Evolutionary conservation across 139 green algal genomes (phyloP).

Genomic region (Chlamydomonas asymmetrica): DNA sequence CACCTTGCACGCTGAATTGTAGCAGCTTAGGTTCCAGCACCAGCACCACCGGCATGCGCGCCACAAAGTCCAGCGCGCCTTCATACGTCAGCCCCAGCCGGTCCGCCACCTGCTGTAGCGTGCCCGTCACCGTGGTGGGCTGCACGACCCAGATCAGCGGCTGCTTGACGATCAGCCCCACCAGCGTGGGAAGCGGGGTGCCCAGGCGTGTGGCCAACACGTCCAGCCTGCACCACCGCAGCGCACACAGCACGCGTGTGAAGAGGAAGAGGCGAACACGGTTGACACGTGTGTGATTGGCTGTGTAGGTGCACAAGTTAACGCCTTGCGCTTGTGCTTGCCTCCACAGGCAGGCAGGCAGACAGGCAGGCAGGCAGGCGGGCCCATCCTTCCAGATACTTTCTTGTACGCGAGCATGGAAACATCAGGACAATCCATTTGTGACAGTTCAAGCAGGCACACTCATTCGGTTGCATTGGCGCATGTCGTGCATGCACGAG

Average conservation of each 20-base stretch:
- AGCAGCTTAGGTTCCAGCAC: conserved; percentile 21
- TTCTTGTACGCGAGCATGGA: too few relatives aligned
- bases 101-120: conserved; percentile 4
- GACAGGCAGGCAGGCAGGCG: too few relatives aligned
- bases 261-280: too few relatives aligned
- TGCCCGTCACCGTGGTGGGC: conserved; percentile 15
- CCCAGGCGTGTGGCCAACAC: conserved; percentile 12
- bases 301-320: too few relatives aligned
- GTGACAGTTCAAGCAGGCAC: too few relatives aligned
- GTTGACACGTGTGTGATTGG: too few relatives aligned
- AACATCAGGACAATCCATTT: too few relatives aligned
- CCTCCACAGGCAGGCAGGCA: too few relatives aligned
- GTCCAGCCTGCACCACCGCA: conserved; percentile 8
- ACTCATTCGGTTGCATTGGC: too few relatives aligned
- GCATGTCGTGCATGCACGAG: too few relatives aligned
- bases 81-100: not conserved
- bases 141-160: conserved; percentile 44
- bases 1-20: conserved; percentile 25
- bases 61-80: conserved; percentile 32
- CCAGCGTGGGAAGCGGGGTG: conserved; percentile 12
- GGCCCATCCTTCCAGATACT: too few relatives aligned
- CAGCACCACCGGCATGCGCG: conserved; percentile 43
- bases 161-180: conserved; percentile 35
- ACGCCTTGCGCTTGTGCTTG: too few relatives aligned
- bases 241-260: not conserved